Evolutionary conservation across 2,329 filamentous ascomycete genomes (phyloP).

Genomic region (Cordyceps militaris): DNA sequence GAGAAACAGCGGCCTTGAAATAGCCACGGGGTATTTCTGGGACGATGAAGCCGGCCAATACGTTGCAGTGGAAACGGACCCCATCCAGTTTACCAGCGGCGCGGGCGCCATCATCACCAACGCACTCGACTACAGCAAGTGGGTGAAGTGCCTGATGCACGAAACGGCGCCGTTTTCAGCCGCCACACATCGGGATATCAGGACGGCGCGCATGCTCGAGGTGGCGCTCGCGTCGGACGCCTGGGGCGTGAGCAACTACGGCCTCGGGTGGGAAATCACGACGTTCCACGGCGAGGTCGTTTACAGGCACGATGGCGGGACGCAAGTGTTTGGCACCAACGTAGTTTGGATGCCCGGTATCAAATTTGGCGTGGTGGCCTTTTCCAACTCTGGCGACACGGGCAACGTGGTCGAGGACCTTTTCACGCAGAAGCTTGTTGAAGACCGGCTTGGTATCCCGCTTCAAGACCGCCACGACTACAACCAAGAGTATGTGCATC

Average conservation of each 20-base stretch:
- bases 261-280: slow-evolving; percentile 15
- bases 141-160: slow-evolving; percentile 37
- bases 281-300: slow-evolving; percentile 15
- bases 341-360: slow-evolving; percentile 18
- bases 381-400: slow-evolving; percentile 32
- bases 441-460: slow-evolving; percentile 15
- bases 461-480: slow-evolving; percentile 5
- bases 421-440: slow-evolving; percentile 16
- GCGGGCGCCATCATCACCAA: slow-evolving; percentile 32
- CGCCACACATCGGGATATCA: not conserved
- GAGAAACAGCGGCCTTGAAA: not conserved
- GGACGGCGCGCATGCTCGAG: not conserved
- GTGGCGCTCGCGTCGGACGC: not conserved
- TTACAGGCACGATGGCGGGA: slow-evolving; percentile 15
- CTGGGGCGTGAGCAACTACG: slow-evolving; percentile 14
- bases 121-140: slow-evolving; percentile 40
- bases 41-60: slow-evolving; percentile 14
- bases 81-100: slow-evolving; percentile 22
- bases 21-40: not conserved
- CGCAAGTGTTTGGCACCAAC: slow-evolving; percentile 13
- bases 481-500: not conserved
- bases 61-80: slow-evolving; percentile 19
- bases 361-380: slow-evolving; percentile 16
- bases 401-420: slow-evolving; percentile 23
- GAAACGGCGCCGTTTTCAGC: not conserved